Base-by-base conservation (phyloP, 768 basidiomycete genomes). In the Udeniomyces megalosporus region DNA sequence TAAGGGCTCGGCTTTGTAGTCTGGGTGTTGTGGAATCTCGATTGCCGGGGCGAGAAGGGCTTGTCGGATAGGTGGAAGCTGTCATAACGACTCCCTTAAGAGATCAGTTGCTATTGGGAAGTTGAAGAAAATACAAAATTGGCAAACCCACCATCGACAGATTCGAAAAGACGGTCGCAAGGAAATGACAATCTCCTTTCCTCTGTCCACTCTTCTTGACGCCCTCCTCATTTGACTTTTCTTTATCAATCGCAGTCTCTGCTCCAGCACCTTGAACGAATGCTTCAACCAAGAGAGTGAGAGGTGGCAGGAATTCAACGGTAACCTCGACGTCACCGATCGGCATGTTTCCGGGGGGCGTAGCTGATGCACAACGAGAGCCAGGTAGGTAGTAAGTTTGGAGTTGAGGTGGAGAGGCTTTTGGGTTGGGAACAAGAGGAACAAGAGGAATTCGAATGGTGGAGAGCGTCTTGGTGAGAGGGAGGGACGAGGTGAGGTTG, bases 81-180 rank as follows among this genome's bases (percentile, higher is more conserved):
- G n/a, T n/a, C n/a, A n/a, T n/a, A n/a, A n/a, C n/a, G n/a, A n/a
- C n/a, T n/a, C n/a, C n/a, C n/a, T n/a, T n/a, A 29, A 6, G 24
- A 11, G 29, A n/a, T 32, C 6, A 55, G 29, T 57, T 32, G 22
- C 29, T 14, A n/a, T 34, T 55, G 54, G 45, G 24, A 22, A 57
- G 14, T 3, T 22, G 45, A 42, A n/a, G n/a, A n/a, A n/a, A n/a
- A n/a, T n/a, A n/a, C n/a, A n/a, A n/a, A n/a, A n/a, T n/a, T n/a
- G n/a, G n/a, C 15, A 14, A 46, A 77, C 83, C 69, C 70, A 91
- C 92, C 67, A 81, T 80, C 56, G 81, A 85, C 60, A 95, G 74
- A 71, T 97, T 97, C 12, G 91, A 90, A 70, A 96, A 95, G 14
- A 96, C 93, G 66, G 84, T 88, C 1, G 92, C 83, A 24, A 97